A percentile compares a stretch with the other conserved stretches of the same genome.
phyloP scores from a whole-genome alignment of 192 early-diverging fungal species.

The Linnemannia exigua region DNA sequence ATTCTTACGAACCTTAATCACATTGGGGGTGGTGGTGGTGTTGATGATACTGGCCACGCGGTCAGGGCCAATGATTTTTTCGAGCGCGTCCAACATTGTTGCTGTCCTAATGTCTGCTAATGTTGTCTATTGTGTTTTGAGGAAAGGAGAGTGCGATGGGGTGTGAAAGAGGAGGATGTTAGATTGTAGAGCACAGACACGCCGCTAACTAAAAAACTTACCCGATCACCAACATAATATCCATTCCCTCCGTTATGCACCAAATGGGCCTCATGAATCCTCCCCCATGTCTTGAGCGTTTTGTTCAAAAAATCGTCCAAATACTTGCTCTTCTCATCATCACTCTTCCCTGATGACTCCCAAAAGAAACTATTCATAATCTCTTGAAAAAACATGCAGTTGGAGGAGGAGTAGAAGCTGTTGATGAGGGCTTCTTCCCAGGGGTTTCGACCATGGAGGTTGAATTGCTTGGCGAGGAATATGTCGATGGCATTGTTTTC shows the following conservation, averaged over 20 bases:
- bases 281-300: neutral
- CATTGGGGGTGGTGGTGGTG: slow-evolving; percentile 21
- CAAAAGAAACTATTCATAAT: slow-evolving; percentile 42
- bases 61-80: slow-evolving; percentile 29
- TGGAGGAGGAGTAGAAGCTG: slow-evolving; percentile 32
- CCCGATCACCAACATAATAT: slow-evolving; percentile 39
- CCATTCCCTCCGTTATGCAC: slow-evolving; percentile 28
- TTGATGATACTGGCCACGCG: slow-evolving; percentile 26
- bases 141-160: neutral
- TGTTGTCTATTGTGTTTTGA: slow-evolving; percentile 20
- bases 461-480: slow-evolving; percentile 47
- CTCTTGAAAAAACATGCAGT: slow-evolving; percentile 39
- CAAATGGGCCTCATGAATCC: slow-evolving; percentile 35
- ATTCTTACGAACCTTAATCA: slow-evolving; percentile 21
- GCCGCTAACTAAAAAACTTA: too few relatives aligned
- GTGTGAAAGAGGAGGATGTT: neutral
- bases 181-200: too few relatives aligned
- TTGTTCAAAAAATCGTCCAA: slow-evolving; percentile 32
- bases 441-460: slow-evolving; percentile 22
- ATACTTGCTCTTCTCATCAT: slow-evolving; percentile 27
- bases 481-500: slow-evolving; percentile 42
- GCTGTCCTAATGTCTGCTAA: slow-evolving; percentile 35
- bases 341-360: slow-evolving; percentile 20
- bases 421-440: slow-evolving; percentile 49
- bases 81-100: slow-evolving; percentile 26